Base-by-base conservation (phyloP, 1,284 basidiomycete species). In the Phaffia rhodozyma region DNA sequence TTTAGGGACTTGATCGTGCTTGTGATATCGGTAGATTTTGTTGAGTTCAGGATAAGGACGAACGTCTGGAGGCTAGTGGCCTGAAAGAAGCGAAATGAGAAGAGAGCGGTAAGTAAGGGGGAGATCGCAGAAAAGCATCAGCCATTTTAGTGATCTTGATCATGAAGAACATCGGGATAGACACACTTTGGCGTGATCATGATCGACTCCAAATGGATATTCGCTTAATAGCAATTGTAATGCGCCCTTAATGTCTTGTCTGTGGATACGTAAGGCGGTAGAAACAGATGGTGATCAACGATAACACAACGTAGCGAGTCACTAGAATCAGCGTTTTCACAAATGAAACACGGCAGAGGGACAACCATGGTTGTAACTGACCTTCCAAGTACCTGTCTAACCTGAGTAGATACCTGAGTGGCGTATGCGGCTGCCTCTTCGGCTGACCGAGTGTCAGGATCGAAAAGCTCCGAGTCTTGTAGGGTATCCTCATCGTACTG, bases 1-100 rank as follows among this genome's bases (percentile, higher is more conserved):
- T 84, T 82, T 51, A 97, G 81, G 1, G 81, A 75, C 72, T 86
- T 87, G 72, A 97, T 79, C 53, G 89, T 84, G 32, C 77, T 77
- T 1, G 87, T 79, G 65, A 99, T 93, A 68, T 97, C 94, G 7
- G 89, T 81, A 3, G 91, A 82, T 73, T 94, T 91, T 18, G 93
- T 97, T 65, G 89, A 92, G 78, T 96, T 97, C 68, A 98, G 83
- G 68, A 97, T 91, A 3, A 90, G 87, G 43, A 97, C 81, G n/a
- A 98, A 80, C 0, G 87, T 85, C 68, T 86, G 82, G 18, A 94
- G 83, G 0, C 88, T 91, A 49, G 90, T 73, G 69, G 79, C 84
- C 87, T 93, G 71, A 3, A 16, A 66, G 53, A 23, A 34, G 55
- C 50, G 50, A 66, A 59, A 48, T 25, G 30, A 25, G 55, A 52